Base-by-base conservation (phyloP, 441 rosid species). In the Gossypium armourianum region DNA sequence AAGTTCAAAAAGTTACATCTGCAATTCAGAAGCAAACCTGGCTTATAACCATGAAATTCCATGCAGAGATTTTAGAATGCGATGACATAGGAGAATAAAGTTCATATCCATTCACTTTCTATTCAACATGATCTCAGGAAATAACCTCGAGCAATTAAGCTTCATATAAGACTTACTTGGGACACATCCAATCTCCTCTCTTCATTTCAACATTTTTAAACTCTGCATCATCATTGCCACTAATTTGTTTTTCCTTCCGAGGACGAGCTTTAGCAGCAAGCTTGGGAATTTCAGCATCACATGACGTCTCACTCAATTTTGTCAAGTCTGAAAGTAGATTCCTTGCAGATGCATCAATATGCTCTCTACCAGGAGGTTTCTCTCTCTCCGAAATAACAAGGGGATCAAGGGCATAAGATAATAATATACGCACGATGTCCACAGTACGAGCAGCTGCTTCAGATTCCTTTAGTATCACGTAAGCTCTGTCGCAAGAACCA, bases 401-500 rank as follows among this genome's bases (percentile, higher is more conserved):
- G 0, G 96, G 85, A 81, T 93, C 96, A 71, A 91, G 81, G 6
- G 96, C 93, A 76, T 86, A 82, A 67, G 73, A 79, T 80, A 93
- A 59, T 1, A 93, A 72, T 32, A 90, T 66, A 20, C 96, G 90
- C 79, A 91, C 85, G 26, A 93, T 84, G 77, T 93, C 98, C 62
- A 91, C 85, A 0, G 98, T 93, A 0, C 96, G 87, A 50, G 96
- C 90, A 76, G 80, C 83, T 64, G 81, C 82, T 79, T 90, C 98
- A 21, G 85, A 53, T 8, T 82, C 87, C 75, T 91, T 87, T 1
- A 88, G 77, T 47, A 84, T 76, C 77, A 88, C 86, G 63, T 90
- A 88, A 68, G 98, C 98, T 77, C 89, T 88, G 75, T 91, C 97
- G 80, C 98, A 93, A 4, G 93, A 86, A 53, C 86, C 82, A 55